Conservation (phyloP, 2,329 filamentous ascomycete species). For the Colletotrichum nymphaeae region DNA sequence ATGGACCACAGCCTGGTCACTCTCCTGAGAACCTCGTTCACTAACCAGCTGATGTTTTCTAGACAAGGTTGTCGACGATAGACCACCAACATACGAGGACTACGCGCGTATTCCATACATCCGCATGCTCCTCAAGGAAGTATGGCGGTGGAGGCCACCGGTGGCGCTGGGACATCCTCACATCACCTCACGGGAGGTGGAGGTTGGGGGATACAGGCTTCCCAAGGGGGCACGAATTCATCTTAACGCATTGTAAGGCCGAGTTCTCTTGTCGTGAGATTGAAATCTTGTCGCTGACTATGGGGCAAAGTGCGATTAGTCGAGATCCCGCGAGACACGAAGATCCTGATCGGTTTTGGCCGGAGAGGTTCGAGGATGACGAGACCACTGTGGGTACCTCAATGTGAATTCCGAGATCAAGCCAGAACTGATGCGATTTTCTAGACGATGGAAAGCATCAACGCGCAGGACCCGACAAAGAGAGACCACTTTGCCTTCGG, state of each 20-base stretch:
- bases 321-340: constrained; percentile 4
- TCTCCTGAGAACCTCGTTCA: fast-evolving
- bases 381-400: background rate
- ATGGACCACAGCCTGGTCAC: no score
- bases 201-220: background rate
- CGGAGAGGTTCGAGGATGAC: background rate
- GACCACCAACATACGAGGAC: background rate
- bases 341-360: constrained; percentile 7
- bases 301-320: background rate
- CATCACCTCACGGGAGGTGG: background rate
- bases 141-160: constrained; percentile 5
- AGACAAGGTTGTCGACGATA: background rate
- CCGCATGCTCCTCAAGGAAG: constrained; percentile 18
- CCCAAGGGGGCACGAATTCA: constrained; percentile 13
- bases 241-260: constrained; percentile 12
- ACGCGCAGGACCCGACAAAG: constrained; percentile 37
- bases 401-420: no score
- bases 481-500: constrained; percentile 47
- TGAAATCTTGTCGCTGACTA: background rate
- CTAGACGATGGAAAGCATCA: constrained; percentile 19
- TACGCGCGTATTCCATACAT: background rate
- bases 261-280: background rate
- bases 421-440: no score
- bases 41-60: background rate
- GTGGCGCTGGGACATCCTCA: constrained; percentile 19